Base-by-base conservation (phyloP, 75 land plant genomes). In the Selaginella moellendorffii region DNA sequence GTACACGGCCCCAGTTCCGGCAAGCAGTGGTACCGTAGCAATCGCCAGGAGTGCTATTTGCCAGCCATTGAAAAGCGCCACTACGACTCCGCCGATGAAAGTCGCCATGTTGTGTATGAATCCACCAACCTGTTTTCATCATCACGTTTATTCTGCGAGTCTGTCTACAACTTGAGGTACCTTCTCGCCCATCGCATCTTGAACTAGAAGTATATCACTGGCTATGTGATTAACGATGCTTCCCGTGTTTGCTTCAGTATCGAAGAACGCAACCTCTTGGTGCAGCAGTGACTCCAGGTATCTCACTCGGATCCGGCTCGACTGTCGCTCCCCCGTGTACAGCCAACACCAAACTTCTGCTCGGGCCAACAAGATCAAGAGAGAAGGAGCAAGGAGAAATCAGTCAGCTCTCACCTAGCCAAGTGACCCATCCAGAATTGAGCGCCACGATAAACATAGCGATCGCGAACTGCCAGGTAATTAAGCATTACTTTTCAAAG, bases 91-190 rank as follows among this genome's bases (percentile, higher is more conserved):
- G 5, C 28, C 26, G 18, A 71, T 58, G 72, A 59, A 78, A 22
- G 70, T 68, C 21, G 80, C 31, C 25, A 78, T 24, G 68, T 69
- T 69, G 46, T 69, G 62, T 0, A 73, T 53, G 42, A 68, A 73
- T 66, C 69, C 75, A 1, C 80, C 80, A 62, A 78, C 36, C 80
- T 78, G 76, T 31, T 24, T n/a, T 1, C 18, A 26, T 10, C 21
- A 24, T n/a, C n/a, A 14, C 46, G 46, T 36, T 36, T 5, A 36
- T 5, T 36, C 14, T 5, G 5, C 10, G 5, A 5, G 46, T 36
- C 14, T 36, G 46, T 36, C 46, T 5, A 36, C 14, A n/a, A n/a
- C 14, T 14, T 5, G 46, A 36, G 14, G 46, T 36, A 36, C 46
- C 46, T 36, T 36, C 46, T 36, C 46, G 14, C 46, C 46, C 46